phyloP scores from a whole-genome alignment of 2,329 filamentous ascomycete species.

The Clonostachys rhizophaga region DNA sequence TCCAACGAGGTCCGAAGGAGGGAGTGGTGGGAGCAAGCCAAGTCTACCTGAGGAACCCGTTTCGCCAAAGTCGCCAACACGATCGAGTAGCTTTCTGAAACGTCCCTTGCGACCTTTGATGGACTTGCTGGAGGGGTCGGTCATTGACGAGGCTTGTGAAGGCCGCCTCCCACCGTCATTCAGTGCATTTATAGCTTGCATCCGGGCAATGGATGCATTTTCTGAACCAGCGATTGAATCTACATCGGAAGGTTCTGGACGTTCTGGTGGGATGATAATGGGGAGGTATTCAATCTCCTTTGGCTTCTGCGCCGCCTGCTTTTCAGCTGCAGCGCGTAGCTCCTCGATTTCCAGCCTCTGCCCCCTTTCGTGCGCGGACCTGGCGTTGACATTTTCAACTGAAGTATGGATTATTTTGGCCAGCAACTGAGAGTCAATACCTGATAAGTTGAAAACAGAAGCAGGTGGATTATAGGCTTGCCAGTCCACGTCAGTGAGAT shows the following conservation, averaged over 20 bases:
- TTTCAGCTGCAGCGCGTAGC: neutral
- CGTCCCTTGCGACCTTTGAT: no score
- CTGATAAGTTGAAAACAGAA: constrained; percentile 28
- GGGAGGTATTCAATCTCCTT: constrained; percentile 28
- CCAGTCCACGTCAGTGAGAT: constrained; percentile 33
- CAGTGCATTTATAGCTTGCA: no score
- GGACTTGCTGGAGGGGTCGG: no score
- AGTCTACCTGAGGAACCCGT: no score
- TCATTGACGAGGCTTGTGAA: no score
- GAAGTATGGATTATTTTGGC: constrained; percentile 34
- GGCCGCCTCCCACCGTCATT: no score
- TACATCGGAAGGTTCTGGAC: neutral
- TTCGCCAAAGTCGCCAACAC: no score
- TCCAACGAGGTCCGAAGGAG: no score
- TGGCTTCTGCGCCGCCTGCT: constrained; percentile 6
- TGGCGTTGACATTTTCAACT: constrained; percentile 35
- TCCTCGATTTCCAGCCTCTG: constrained; percentile 20
- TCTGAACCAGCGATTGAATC: no score
- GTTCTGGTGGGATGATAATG: constrained; percentile 18
- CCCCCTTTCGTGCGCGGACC: constrained; percentile 20
- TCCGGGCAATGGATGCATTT: no score
- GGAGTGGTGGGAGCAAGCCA: no score
- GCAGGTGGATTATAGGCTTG: constrained; percentile 38
- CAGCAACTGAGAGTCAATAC: constrained; percentile 32
- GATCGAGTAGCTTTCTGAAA: no score